Percentiles rank a stretch among this genome's conserved stretches.
Evolutionary conservation across 441 rosid species (phyloP).

Genomic region (Gossypium davidsonii): DNA sequence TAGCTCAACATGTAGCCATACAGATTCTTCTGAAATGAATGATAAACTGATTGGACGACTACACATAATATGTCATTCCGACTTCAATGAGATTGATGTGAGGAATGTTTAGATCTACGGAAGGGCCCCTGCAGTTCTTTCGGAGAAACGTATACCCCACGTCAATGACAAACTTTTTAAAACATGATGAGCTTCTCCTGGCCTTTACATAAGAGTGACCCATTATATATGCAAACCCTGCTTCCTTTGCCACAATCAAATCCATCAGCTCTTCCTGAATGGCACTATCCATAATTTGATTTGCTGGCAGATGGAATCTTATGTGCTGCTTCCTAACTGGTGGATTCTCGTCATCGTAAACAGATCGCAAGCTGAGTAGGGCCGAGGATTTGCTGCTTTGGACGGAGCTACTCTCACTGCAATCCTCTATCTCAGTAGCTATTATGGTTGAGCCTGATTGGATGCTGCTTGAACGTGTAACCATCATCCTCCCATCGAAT

Average conservation of each 20-base stretch:
- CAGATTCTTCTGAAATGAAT: neutral
- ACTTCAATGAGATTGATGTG: slow-evolving; percentile 91
- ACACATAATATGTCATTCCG: slow-evolving; percentile 90
- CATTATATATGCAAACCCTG: slow-evolving; percentile 83
- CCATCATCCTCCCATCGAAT: slow-evolving; percentile 89
- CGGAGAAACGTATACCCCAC: slow-evolving; percentile 77
- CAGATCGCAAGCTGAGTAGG: slow-evolving; percentile 55
- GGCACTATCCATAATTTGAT: slow-evolving; percentile 51
- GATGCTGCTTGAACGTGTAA: slow-evolving; percentile 54
- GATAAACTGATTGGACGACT: slow-evolving; percentile 13
- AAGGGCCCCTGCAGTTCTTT: slow-evolving; percentile 88
- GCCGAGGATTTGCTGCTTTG: slow-evolving; percentile 65
- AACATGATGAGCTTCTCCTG: slow-evolving; percentile 53
- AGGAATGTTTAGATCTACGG: slow-evolving; percentile 89
- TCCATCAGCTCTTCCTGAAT: slow-evolving; percentile 82
- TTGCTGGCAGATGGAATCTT: slow-evolving; percentile 53
- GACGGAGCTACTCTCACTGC: slow-evolving; percentile 30
- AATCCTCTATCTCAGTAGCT: slow-evolving; percentile 49
- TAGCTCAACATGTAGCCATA: neutral
- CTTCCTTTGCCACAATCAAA: slow-evolving; percentile 72
- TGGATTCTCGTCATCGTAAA: slow-evolving; percentile 61
- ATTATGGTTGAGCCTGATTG: slow-evolving; percentile 46
- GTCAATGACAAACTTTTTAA: slow-evolving; percentile 71
- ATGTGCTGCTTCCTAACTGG: slow-evolving; percentile 50
- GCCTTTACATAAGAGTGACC: slow-evolving; percentile 84